These are phyloP conservation scores for Rosa persica DNA, from an alignment of 306 rosid species.

Conservation along the genomic window DNA sequence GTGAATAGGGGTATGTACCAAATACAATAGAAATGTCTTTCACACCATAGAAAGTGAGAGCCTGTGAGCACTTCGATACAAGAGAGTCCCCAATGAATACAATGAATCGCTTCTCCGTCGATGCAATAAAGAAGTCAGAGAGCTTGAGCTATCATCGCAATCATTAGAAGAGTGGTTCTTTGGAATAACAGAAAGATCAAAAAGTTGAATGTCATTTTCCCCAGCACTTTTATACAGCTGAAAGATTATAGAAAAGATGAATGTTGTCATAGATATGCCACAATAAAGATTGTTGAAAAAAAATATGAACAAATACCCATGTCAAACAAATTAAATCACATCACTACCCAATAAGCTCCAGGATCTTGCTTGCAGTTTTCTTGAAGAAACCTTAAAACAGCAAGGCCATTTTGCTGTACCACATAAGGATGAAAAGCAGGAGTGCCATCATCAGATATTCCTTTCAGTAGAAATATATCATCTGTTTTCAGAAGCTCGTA, in stretches of 20 bases:
- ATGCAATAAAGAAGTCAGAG: constrained; percentile 65
- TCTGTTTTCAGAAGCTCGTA: constrained; percentile 93
- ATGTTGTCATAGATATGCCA: constrained; percentile 5
- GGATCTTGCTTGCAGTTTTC: constrained; percentile 99
- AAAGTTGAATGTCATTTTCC: constrained; percentile 93
- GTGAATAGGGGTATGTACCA: constrained; percentile 17
- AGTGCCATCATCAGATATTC: constrained; percentile 88
- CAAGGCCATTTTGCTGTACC: constrained; percentile 93
- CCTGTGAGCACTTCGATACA: constrained; percentile 90
- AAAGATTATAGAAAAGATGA: constrained; percentile 27
- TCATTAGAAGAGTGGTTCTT: constrained; percentile 55
- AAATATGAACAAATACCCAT: constrained; percentile 6
- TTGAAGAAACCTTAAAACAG: constrained; percentile 95
- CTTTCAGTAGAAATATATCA: constrained; percentile 86
- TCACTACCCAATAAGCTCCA: constrained; percentile 92
- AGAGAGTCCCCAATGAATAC: constrained; percentile 82
- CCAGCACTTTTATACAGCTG: constrained; percentile 97
- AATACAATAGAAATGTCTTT: constrained; percentile 24
- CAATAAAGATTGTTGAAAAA: constrained; percentile 14
- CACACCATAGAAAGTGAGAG: constrained; percentile 92
- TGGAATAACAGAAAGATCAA: constrained; percentile 87
- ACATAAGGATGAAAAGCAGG: constrained; percentile 96
- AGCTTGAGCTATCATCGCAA: constrained; percentile 62
- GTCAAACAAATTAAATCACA: constrained; percentile 17
- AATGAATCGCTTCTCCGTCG: constrained; percentile 81